Base-by-base conservation (phyloP, 805 yeast genomes). In the Saturnispora mendoncae region DNA sequence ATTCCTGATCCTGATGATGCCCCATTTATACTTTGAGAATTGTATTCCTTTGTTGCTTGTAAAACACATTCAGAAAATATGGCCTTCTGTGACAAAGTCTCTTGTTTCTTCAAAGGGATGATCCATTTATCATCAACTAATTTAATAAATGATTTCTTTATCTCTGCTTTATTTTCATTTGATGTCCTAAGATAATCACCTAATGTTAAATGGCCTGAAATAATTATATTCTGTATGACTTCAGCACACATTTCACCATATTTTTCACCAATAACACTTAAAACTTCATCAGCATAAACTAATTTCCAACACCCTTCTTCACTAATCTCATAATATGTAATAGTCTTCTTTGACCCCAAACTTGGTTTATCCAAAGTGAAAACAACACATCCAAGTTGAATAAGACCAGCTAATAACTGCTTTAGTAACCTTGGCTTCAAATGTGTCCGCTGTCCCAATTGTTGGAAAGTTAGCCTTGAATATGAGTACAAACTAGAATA, bases 211-310 rank as follows among this genome's bases (percentile, higher is more conserved):
- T 78, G 78, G 0, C 95, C 96, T 41, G 75, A 63, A 4, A 76
- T 69, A n/a, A 84, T 56, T 33, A 86, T 62, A 52, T 81, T 82
- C 52, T 80, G 86, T 10, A 84, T 65, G 18, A 84, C 71, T 39
- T 76, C 76, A 2, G 83, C 78, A 27, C 61, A 48, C 12, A 62
- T 62, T 18, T 62, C 64, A 13, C 74, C 69, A 36, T 51, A 64
- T 21, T 60, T 64, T n/a, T 60, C 56, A 42, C 72, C 68, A 36
- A 81, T 67, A 45, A 67, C 67, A 38, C 70, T 58, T 25, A 86
- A 67, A 45, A 87, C 76, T 41, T 82, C 84, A 33, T 95, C 97
- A 6, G 87, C 67, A 59, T 87, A 84, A 14, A 87, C 58, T 40
- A 86, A 64, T 42, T 72, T 60, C 47, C 76, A 67, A 15, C 78